Conservation (phyloP, 257 asterid species). For the Ilex aquifolium region DNA sequence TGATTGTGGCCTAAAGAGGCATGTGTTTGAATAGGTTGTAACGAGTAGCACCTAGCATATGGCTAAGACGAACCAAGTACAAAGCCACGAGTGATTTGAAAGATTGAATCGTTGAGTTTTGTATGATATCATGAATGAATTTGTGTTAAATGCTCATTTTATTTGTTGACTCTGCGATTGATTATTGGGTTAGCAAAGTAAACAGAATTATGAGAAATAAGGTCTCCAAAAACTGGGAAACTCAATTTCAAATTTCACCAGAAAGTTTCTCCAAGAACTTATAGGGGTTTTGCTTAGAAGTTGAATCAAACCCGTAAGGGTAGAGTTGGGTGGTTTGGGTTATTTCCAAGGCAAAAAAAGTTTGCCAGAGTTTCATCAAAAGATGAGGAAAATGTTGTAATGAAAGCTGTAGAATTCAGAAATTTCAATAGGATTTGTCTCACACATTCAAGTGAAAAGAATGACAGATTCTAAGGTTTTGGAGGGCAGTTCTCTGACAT, state of each 20-base stretch:
- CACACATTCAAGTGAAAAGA: slow-evolving; percentile 71
- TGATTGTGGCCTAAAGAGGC: too few species aligned
- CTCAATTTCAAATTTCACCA: slow-evolving; percentile 33
- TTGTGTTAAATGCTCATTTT: too few species aligned
- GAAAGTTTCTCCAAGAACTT: slow-evolving; percentile 48
- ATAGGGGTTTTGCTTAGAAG: slow-evolving; percentile 37
- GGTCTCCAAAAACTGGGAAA: too few species aligned
- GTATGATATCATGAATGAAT: too few species aligned
- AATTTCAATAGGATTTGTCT: slow-evolving; percentile 64
- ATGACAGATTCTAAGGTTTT: slow-evolving; percentile 75
- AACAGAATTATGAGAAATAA: too few species aligned
- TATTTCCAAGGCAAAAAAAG: slow-evolving; percentile 36
- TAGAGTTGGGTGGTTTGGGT: slow-evolving; percentile 36
- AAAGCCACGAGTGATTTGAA: too few species aligned
- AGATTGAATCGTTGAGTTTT: too few species aligned
- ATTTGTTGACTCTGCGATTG: too few species aligned
- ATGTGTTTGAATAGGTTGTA: too few species aligned
- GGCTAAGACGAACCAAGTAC: too few species aligned
- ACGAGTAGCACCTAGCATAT: too few species aligned
- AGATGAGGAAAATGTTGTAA: slow-evolving; percentile 46
- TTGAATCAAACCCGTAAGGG: slow-evolving; percentile 37
- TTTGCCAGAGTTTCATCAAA: slow-evolving; percentile 35
- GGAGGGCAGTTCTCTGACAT: slow-evolving; percentile 94
- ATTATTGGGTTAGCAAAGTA: too few species aligned
- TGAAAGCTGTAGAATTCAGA: slow-evolving; percentile 26